These are phyloP conservation scores for Chlamydomonas sphaeroides DNA, from an alignment of 139 green algal genomes.

Conservation along the genomic window DNA sequence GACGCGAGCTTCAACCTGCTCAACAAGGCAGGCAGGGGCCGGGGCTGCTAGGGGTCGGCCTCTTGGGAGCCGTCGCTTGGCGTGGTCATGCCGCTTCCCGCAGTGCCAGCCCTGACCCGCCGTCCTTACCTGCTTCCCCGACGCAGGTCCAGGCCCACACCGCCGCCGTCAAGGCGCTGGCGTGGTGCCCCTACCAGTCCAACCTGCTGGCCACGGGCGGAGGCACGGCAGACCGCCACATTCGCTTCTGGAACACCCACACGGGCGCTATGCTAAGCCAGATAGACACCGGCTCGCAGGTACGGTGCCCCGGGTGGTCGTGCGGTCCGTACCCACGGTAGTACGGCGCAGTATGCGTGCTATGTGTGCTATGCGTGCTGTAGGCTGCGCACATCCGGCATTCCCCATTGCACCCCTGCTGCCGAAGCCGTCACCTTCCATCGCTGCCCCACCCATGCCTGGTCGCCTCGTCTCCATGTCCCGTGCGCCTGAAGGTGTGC, in stretches of 20 bases:
- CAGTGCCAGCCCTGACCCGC: background rate
- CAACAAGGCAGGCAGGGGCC: slow-evolving; percentile 24
- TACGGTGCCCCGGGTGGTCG: slow-evolving; percentile 52
- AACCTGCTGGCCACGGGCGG: slow-evolving; percentile 94
- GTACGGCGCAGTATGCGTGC: no score
- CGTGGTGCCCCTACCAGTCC: slow-evolving; percentile 85
- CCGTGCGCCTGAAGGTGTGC: slow-evolving; percentile 91
- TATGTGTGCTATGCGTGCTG: no score
- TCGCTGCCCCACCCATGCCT: no score
- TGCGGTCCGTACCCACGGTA: no score
- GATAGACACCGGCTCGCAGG: slow-evolving; percentile 94
- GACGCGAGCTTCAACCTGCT: slow-evolving; percentile 57
- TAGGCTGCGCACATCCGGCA: no score
- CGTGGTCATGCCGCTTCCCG: no score
- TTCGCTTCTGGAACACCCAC: slow-evolving; percentile 98
- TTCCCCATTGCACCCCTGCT: no score
- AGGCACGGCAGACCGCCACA: slow-evolving; percentile 95
- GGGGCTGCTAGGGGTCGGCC: no score
- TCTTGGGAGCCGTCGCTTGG: no score
- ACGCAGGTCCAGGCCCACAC: slow-evolving; percentile 40
- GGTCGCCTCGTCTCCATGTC: background rate
- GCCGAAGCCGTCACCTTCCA: no score
- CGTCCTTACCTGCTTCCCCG: background rate
- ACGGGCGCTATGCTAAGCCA: slow-evolving; percentile 80
- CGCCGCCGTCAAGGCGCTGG: slow-evolving; percentile 95